Conservation (phyloP, 805 yeast species). For the Candida wancherniae region DNA sequence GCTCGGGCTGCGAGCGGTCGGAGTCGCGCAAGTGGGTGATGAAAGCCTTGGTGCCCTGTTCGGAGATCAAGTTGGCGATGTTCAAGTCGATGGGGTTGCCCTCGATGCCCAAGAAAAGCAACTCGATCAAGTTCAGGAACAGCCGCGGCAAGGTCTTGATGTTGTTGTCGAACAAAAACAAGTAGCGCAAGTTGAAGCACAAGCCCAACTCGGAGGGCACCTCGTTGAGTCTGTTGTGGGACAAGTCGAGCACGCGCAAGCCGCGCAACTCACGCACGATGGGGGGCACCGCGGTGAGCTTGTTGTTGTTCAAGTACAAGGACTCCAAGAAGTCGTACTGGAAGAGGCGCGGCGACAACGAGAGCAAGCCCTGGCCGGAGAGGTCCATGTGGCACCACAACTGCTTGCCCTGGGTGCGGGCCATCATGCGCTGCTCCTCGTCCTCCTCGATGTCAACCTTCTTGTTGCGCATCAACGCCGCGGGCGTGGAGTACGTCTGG, state of each 20-base stretch:
- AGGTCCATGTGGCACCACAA: constrained; percentile 93
- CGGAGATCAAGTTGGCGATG: constrained; percentile 62
- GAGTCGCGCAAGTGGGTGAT: constrained; percentile 78
- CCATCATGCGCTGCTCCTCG: constrained; percentile 60
- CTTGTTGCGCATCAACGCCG: constrained; percentile 40
- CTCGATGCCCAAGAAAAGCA: constrained; percentile 86
- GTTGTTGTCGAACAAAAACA: constrained; percentile 85
- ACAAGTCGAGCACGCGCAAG: constrained; percentile 78
- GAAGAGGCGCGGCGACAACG: constrained; percentile 69
- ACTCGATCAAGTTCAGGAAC: constrained; percentile 78
- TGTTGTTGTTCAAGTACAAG: constrained; percentile 82
- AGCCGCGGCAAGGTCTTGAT: constrained; percentile 72
- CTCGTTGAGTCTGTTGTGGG: constrained; percentile 64
- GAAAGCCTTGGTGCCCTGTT: constrained; percentile 80
- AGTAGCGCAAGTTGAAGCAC: constrained; percentile 71
- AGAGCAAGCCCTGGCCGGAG: constrained; percentile 79
- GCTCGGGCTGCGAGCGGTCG: constrained; percentile 61
- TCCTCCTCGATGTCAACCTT: constrained; percentile 53
- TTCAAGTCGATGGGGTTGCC: constrained; percentile 80
- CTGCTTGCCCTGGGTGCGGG: constrained; percentile 62
- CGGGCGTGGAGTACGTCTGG: constrained; percentile 17
- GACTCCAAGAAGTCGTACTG: constrained; percentile 81
- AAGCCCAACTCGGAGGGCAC: constrained; percentile 86
- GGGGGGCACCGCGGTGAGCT: constrained; percentile 61
- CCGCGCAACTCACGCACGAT: constrained; percentile 64